These are phyloP conservation scores for Vanderwaltozyma verrucispora DNA, from an alignment of 805 yeast genomes.

Conservation along the genomic window DNA sequence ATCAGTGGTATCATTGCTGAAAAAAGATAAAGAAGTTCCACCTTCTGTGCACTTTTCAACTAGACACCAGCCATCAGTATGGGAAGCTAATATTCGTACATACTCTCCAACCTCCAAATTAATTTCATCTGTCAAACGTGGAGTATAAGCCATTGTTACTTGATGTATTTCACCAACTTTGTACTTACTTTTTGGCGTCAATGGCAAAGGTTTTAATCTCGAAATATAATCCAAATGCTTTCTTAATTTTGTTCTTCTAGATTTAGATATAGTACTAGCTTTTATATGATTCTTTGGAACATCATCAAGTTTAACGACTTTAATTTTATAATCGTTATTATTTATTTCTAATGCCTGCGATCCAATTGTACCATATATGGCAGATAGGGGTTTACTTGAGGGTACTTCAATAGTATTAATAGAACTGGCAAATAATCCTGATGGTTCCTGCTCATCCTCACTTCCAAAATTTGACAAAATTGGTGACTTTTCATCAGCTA, in stretches of 20 bases:
- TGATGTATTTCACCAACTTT: conserved; percentile 6
- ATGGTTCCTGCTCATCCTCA: neutral
- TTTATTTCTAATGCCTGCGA: conserved; percentile 4
- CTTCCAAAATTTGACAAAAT: conserved; percentile 6
- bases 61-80: conserved; percentile 38
- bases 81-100: conserved; percentile 30
- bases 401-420: neutral
- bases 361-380: conserved; percentile 10
- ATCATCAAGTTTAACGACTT: conserved; percentile 3
- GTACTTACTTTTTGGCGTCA: conserved; percentile 10
- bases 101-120: conserved; percentile 24
- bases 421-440: neutral
- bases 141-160: conserved; percentile 21
- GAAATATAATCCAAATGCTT: conserved; percentile 9
- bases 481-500: conserved; percentile 18
- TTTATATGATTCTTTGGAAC: conserved; percentile 4
- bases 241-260: conserved; percentile 7
- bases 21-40: conserved; percentile 11
- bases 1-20: neutral
- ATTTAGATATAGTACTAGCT: neutral
- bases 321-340: conserved; percentile 1
- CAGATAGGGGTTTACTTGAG: conserved; percentile 1
- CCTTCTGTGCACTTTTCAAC: conserved; percentile 27
- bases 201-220: conserved; percentile 16
- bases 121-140: conserved; percentile 32